Conservation (phyloP, 805 yeast species). For the Suhomyces tanzawaensis region DNA sequence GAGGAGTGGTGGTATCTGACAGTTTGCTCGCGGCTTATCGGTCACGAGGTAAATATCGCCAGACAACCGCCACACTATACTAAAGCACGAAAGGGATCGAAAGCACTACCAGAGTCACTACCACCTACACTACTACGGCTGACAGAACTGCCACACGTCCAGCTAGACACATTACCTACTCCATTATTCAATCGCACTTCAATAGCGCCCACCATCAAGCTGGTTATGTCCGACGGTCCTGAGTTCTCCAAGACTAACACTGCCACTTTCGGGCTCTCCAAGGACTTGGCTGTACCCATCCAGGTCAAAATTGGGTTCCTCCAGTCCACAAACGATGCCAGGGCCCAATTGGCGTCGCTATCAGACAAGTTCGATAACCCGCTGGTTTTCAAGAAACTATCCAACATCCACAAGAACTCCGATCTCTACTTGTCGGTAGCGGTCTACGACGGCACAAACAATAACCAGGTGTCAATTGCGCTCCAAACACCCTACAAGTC, state of each 20-base stretch:
- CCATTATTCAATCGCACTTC: too few species aligned
- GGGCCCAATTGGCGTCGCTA: constrained; percentile 16
- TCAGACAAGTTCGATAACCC: constrained; percentile 39
- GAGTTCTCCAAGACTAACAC: too few species aligned
- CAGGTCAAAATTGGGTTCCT: constrained; percentile 33
- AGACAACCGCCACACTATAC: too few species aligned
- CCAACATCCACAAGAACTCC: constrained; percentile 31
- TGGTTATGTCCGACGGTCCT: too few species aligned
- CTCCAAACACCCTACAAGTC: constrained; percentile 36
- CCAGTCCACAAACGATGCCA: constrained; percentile 14
- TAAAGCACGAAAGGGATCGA: too few species aligned
- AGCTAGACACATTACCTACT: too few species aligned
- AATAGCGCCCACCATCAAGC: too few species aligned
- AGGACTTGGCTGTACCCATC: constrained; percentile 34
- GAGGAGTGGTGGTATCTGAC: neutral
- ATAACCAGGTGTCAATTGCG: constrained; percentile 26
- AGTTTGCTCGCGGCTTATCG: too few species aligned
- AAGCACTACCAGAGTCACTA: too few species aligned
- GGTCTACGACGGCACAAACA: constrained; percentile 30
- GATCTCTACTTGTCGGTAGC: constrained; percentile 33
- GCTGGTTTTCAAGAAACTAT: constrained; percentile 30
- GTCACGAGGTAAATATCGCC: too few species aligned
- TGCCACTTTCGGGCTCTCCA: constrained; percentile 38
- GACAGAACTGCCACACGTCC: too few species aligned
- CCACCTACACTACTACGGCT: too few species aligned